Evolutionary conservation across 2,329 filamentous ascomycete genomes (phyloP).

Genomic region (Chalara sp.): DNA sequence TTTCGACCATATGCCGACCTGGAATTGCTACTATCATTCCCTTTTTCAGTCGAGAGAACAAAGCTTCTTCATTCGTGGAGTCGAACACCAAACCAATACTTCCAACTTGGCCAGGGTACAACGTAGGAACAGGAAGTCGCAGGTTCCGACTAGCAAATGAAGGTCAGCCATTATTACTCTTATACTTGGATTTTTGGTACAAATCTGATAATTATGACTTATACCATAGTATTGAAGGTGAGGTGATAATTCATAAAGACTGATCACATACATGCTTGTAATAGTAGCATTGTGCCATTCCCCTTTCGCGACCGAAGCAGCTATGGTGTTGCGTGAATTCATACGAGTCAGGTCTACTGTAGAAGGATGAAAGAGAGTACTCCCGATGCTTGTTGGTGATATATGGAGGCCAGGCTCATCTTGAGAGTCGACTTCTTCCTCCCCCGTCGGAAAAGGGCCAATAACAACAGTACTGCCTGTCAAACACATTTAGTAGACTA

Average conservation of each 20-base stretch:
- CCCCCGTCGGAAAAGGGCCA: constrained; percentile 66
- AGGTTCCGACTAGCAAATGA: constrained; percentile 54
- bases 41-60: constrained; percentile 51
- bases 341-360: constrained; percentile 46
- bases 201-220: no score
- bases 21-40: constrained; percentile 75
- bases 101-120: constrained; percentile 78
- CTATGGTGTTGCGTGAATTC: constrained; percentile 45
- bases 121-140: constrained; percentile 69
- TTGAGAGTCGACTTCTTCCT: constrained; percentile 33
- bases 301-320: constrained; percentile 45
- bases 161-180: no score
- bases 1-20: constrained; percentile 49
- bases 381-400: constrained; percentile 31
- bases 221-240: no score
- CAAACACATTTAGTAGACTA: no score
- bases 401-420: constrained; percentile 37
- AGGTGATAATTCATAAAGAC: no score
- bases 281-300: constrained; percentile 79
- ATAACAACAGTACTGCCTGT: constrained; percentile 67
- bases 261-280: constrained; percentile 54
- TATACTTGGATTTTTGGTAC: no score
- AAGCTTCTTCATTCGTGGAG: constrained; percentile 27
- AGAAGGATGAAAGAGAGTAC: constrained; percentile 46
- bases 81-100: constrained; percentile 75